These are phyloP conservation scores for Saccharomycopsis olivae DNA, from an alignment of 805 yeast species.

Conservation along the genomic window DNA sequence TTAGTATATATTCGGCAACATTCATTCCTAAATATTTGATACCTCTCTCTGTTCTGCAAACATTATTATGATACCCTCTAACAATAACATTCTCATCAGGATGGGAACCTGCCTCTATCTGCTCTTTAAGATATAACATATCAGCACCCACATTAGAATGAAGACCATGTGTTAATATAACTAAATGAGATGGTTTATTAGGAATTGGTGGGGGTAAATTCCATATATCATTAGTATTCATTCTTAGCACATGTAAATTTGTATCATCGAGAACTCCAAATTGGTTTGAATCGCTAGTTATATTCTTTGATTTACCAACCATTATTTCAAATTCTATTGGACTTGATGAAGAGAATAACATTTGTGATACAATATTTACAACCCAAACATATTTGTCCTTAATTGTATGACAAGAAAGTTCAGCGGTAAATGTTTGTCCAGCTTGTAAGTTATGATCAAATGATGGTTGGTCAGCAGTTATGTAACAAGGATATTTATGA, in stretches of 20 bases:
- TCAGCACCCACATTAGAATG: slow-evolving; percentile 73
- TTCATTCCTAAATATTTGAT: slow-evolving; percentile 62
- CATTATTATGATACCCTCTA: slow-evolving; percentile 59
- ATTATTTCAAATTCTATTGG: slow-evolving; percentile 52
- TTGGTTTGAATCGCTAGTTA: slow-evolving; percentile 21
- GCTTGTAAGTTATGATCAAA: slow-evolving; percentile 66
- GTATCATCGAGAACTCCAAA: slow-evolving; percentile 9
- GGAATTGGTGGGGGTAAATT: slow-evolving; percentile 40
- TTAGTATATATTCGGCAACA: slow-evolving; percentile 53
- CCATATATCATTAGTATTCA: slow-evolving; percentile 63
- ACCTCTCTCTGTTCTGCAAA: slow-evolving; percentile 73
- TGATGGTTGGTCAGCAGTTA: slow-evolving; percentile 69
- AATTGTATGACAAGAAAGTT: slow-evolving; percentile 54
- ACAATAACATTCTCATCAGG: slow-evolving; percentile 44
- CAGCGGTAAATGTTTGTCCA: slow-evolving; percentile 50
- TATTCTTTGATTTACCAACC: slow-evolving; percentile 30
- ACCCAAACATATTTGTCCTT: slow-evolving; percentile 53
- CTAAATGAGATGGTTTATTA: slow-evolving; percentile 46
- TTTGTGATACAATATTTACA: slow-evolving; percentile 63
- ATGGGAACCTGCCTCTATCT: slow-evolving; percentile 30
- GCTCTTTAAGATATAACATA: slow-evolving; percentile 63
- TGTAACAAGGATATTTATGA: slow-evolving; percentile 29
- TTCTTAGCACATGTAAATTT: slow-evolving; percentile 34
- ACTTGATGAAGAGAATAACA: slow-evolving; percentile 52
- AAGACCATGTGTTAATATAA: slow-evolving; percentile 65